Evolutionary conservation across 2,329 filamentous ascomycete genomes (phyloP), one percentile per base, ranked within the genome.

Genomic region (Cadophora sp.): DNA sequence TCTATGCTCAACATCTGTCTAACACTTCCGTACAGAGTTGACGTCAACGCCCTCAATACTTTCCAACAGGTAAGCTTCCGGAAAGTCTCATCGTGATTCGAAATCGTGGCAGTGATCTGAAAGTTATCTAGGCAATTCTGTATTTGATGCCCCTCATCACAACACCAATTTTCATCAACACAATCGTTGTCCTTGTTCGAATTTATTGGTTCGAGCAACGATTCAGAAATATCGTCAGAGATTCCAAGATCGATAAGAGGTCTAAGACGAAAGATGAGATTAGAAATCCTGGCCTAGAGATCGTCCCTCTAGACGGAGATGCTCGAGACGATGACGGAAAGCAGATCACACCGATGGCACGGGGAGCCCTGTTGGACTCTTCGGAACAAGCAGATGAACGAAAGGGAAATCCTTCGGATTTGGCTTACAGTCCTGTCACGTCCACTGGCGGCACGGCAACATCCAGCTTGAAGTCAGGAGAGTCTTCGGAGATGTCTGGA

Each of bases 181-280:
- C 92, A 1, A 91, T 88, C 53, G 93, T 99, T 53, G 96, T 99
- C 9, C 95, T 97, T 74, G 85, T 98, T 16, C 91, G 96, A 27
- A 84, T 99, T 1, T 97, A 97, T 80, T 99, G 95, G 95, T 99
- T 99, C 78, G 94, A 99, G 80, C 97, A 97, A 80, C 89, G 94
- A 7, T 98, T 99, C 77, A 91, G 97, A 77, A 86, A 92, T 74
- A 87, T 97, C 71, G 94, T 92, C 14, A 85, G 85, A 43, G 92
- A 97, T 74, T 89, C 92, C 1, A 87, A 89, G 65, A 84, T 82
- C 50, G 83, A 90, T 64, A 88, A 94, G 65, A 85, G 86, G n/a
- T 82, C 85, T 80, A 82, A 89, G 83, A 81, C 92, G 76, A 80
- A 87, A 81, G 80, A 90, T 77, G 80, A 82, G 81, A 63, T 85